Evolutionary conservation across 257 asterid genomes (phyloP), one percentile per base, ranked within the genome.

Genomic region (Vinca minor): DNA sequence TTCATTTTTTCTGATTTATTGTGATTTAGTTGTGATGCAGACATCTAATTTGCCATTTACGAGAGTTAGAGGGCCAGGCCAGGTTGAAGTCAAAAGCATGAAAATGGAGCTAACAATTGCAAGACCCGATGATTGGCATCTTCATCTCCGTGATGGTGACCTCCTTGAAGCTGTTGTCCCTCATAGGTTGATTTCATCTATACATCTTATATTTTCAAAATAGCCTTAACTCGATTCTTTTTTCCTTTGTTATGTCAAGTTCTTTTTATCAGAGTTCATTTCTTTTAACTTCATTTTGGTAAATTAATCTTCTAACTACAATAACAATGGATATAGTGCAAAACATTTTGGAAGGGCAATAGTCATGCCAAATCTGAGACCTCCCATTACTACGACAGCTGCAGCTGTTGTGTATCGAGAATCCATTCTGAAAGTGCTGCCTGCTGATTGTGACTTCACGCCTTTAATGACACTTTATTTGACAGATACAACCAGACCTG

Each of bases 121-220:
- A 15, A 87, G 76, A 26, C 96, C 98, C 35, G 98, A 92, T 81
- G 98, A 92, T 76, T 92, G 96, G 98, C 98, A 89, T 80, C 98
- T 92, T 79, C 98, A 92, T 88, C 96, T 92, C 54, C 98, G 96
- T 69, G 98, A 92, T 68, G 95, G 96, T 29, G 86, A 87, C 56
- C 87, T 89, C 77, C 98, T 92, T 57, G 78, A 85, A 74, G 81
- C 89, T 29, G 87, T 92, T 64, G 85, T 76, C 39, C 35, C 87
- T 68, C 98, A 92, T 85, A 91, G 96, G 96, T n/a, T 60, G 44
- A 31, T 64, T 55, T 70, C 34, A 5, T 50, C 15, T 49, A 11
- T 38, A 6, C 65, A 65, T 26, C 29, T 56, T 21, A 5, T 56
- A 5, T 21, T 5, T 20, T 67, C 32, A 39, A 13, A 20, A 53